Evolutionary conservation across 257 asterid species (phyloP), one percentile per base, ranked within the genome.

Genomic region (Solanum paucissectum): DNA sequence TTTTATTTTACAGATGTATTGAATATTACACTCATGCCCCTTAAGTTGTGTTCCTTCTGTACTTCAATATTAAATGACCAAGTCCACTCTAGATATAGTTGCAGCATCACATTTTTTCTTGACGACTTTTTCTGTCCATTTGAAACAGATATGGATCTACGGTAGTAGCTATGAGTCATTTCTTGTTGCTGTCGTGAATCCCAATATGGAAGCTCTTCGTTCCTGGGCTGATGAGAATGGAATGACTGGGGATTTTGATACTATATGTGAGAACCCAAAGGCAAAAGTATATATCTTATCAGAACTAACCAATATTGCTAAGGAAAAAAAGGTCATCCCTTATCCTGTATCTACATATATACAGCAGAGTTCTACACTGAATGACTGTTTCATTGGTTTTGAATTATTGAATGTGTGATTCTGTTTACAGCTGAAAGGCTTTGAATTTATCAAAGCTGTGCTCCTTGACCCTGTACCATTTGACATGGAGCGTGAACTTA

Each of bases 401-500:
- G 33, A 34, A 27, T 83, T 52, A 84, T 40, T 76, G 21, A 42
- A 81, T n/a, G 37, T 9, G 42, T 75, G 36, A 46, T 27, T 76
- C 2, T 74, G 49, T 82, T 87, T 75, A 88, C 93, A 95, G 98
- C 86, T 95, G 49, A 95, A 92, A 92, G 98, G 98, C 29, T 95
- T 95, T 88, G 98, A 95, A 92, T 72, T 93, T 87, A 90, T 95
- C 91, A 95, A 93, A 91, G 93, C 89, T 18, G 91, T 94, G 34
- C 92, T 91, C 85, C 93, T 95, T 64, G 98, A 95, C 34, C 93
- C 95, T 0, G 86, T 33, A 64, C 96, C 98, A 81, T 95, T 95
- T 66, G 96, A 95, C 88, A 95, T 95, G 97, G 98, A 95, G 40
- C 96, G 98, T 5, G 94, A 93, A 85, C 97, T 94, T 89, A 77